Conservation (phyloP, 139 green algal species). For the Pseudopediastrum boryanum region DNA sequence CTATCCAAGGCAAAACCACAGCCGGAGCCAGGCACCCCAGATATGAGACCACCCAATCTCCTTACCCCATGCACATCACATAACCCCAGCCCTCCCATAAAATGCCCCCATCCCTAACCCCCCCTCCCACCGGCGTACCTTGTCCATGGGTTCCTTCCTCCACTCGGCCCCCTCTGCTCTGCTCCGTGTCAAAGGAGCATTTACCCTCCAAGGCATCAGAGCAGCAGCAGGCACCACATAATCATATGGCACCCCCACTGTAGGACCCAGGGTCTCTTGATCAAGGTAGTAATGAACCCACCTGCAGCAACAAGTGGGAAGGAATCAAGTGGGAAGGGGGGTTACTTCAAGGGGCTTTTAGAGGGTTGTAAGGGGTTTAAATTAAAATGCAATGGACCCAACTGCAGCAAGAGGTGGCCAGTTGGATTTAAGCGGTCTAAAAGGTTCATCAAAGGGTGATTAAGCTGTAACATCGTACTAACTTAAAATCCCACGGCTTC, state of each 20-base stretch:
- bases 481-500: not conserved
- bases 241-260: constrained; percentile 46
- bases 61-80: not conserved
- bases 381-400: not conserved
- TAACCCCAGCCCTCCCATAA: not conserved
- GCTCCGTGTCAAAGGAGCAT: not conserved
- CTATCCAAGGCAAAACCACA: too few relatives aligned
- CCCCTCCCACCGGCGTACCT: too few relatives aligned
- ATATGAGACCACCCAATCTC: not conserved
- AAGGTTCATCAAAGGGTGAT: not conserved
- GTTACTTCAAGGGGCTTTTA: not conserved
- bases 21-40: not conserved
- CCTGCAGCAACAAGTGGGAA: constrained; percentile 18
- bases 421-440: not conserved
- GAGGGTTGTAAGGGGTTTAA: not conserved
- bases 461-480: not conserved
- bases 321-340: not conserved
- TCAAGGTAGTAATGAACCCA: constrained; percentile 55
- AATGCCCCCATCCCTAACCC: too few relatives aligned
- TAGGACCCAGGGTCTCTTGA: constrained; percentile 49
- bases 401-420: not conserved
- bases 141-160: not conserved
- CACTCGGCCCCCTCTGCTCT: not conserved
- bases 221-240: constrained; percentile 43
- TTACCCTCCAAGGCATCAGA: constrained; percentile 7